phyloP scores from a whole-genome alignment of 495 filamentous ascomycete species.

The Penicillium psychrofluorescens region DNA sequence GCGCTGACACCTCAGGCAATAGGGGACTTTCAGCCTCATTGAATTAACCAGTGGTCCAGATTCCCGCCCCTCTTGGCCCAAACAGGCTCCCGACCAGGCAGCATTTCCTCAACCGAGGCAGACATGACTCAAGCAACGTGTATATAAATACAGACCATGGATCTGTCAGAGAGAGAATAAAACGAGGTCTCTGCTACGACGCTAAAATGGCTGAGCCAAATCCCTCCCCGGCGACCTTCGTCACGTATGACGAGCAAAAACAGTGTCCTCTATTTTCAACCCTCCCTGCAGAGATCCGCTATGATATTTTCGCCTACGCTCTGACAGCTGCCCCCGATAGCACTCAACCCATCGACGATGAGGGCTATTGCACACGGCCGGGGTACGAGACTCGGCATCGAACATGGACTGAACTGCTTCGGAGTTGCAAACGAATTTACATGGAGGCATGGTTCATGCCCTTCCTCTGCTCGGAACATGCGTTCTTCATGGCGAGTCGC shows the following conservation, averaged over 20 bases:
- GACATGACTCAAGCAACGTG: too few species aligned
- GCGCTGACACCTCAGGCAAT: too few species aligned
- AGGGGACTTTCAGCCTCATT: too few species aligned
- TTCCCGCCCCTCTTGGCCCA: too few species aligned
- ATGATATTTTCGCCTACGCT: constrained; percentile 17
- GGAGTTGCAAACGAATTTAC: constrained; percentile 15
- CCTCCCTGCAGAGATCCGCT: constrained; percentile 22
- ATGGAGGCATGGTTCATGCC: constrained; percentile 24
- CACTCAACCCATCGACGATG: neutral
- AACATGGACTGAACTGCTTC: constrained; percentile 14
- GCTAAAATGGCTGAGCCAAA: neutral
- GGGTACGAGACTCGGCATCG: constrained; percentile 13
- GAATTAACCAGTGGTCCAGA: too few species aligned
- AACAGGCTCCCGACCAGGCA: too few species aligned
- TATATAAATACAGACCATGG: too few species aligned
- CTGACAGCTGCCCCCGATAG: constrained; percentile 14
- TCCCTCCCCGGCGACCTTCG: neutral
- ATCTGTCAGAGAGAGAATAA: too few species aligned
- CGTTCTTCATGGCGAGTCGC: constrained; percentile 10
- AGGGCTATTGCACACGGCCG: constrained; percentile 17
- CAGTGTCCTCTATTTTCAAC: neutral
- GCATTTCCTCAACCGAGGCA: too few species aligned
- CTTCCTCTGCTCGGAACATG: constrained; percentile 17
- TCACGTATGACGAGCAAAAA: neutral
- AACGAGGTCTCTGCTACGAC: neutral